Evolutionary conservation across 108 stramenopile genomes (phyloP).

Genomic region (Conticribra guillardii): DNA sequence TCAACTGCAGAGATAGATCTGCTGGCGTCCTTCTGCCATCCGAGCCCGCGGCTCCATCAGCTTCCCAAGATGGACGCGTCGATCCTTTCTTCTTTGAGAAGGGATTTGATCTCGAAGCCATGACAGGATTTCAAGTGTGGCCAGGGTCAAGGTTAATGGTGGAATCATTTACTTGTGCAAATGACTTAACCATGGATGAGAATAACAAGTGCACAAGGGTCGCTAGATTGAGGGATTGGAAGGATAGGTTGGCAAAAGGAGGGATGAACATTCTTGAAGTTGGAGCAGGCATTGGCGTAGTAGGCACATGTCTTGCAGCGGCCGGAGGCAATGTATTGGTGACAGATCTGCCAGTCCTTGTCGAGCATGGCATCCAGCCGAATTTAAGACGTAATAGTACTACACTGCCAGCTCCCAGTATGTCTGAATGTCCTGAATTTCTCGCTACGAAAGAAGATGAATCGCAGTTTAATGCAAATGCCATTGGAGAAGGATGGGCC

Average conservation of each 20-base stretch:
- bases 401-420: neutral
- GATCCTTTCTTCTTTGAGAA: constrained; percentile 53
- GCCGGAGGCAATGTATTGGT: constrained; percentile 37
- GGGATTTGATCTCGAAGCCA: constrained; percentile 52
- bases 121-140: constrained; percentile 57
- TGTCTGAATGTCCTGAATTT: neutral
- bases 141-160: constrained; percentile 46
- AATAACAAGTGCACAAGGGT: neutral
- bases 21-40: constrained; percentile 18
- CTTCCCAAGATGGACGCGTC: constrained; percentile 13
- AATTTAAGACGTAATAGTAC: constrained; percentile 29
- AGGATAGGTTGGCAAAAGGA: constrained; percentile 3
- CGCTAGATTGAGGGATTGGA: constrained; percentile 19
- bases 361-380: constrained; percentile 28
- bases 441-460: neutral
- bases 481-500: constrained; percentile 34
- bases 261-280: constrained; percentile 29
- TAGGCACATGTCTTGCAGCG: constrained; percentile 43
- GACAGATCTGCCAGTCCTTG: constrained; percentile 42
- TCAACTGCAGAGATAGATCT: neutral
- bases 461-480: no score
- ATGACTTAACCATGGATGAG: neutral
- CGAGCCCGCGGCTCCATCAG: neutral
- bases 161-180: constrained; percentile 38
- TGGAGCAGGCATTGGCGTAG: constrained; percentile 38